Base-by-base conservation (phyloP, 148 eudicot genomes). In the Cornus florida region DNA sequence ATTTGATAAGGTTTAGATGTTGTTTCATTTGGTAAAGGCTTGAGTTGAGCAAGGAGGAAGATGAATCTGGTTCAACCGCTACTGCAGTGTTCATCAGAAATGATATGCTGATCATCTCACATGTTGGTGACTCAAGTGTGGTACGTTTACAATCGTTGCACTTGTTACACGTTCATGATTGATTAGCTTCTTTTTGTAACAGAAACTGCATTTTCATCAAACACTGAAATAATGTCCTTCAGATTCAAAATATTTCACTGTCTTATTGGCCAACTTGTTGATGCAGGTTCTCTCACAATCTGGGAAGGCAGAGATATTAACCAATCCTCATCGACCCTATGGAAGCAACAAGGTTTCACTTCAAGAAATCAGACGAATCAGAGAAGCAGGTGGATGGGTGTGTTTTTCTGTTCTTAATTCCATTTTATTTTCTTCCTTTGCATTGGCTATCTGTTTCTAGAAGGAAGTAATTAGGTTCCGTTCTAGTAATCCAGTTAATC, bases 351-450 rank as follows among this genome's bases (percentile, higher is more conserved):
- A 69, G 73, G 84, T 76, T 68, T 91, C 97, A 35, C 91, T 96
- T 70, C 86, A 91, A 80, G 99, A 96, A 90, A 89, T 96, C 75
- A 94, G 84, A 74, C 77, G 98, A 78, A 88, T 96, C 74, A 87
- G 84, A 86, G 97, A 90, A 88, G 99, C 99, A 87, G 99, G 99
- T 91, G 99, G 99, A 88, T 96, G 99, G 99, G 98, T 96, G 95
- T 86, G 99, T 93, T 79, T 87, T 85, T 76, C 77, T 69, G 33
- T 70, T 83, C 86, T 69, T 69, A 28, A 10, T 79, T 64, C 50
- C 43, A 60, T 20, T 83, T 64, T 22, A 20, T 60, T 60, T 71
- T 33, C 60, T 41, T 57, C 13, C 10, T 9, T 38, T 24, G 10
- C 22, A 38, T 24, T 50, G 56, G 32, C 39, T 73, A 7, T 68